Evolutionary conservation across 2,329 filamentous ascomycete genomes (phyloP), one percentile per base, ranked within the genome.

Genomic region (Chaetomiaceae sp.): DNA sequence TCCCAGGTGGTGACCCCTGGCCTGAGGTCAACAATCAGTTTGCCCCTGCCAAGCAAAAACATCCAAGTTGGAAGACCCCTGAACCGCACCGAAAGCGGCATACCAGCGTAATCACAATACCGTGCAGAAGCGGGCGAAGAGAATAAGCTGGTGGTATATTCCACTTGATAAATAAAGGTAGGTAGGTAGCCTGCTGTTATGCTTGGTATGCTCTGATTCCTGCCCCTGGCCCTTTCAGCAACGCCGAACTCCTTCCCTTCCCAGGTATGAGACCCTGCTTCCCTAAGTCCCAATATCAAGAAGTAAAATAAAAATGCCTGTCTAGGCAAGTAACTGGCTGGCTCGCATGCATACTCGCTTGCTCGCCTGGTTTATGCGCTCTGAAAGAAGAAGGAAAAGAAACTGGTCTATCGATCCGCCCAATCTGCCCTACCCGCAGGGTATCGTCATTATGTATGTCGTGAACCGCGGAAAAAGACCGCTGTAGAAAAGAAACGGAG

Each of bases 381-480:
- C 12, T 29, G 11, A 29, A 29, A 42, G 29, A 33, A 42, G 34
- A 39, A 36, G 33, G 22, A 33, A 37, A 37, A 39, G 12, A 49
- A 40, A 46, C n/a, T 46, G 39, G 17, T 50, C 25, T 54, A 50
- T 54, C 45, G 22, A 44, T 22, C 47, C 17, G 31, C 22, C 39
- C 50, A 1, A 22, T 17, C 40, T 46, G 31, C 25, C 50, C 54
- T 39, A 17, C 25, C 20, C 34, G 42, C 20, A 36, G 27, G 55
- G 55, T 51, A 54, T 57, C 50, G 22, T 56, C 55, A 57, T 57
- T 54, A 56, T 22, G 42, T 51, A 43, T 39, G 52, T 50, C 52
- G 50, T 55, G 17, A 46, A 36, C 17, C 2, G 49, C 34, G 27
- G 27, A 31, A 53, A 15, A 29, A 29, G 22, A 20, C 27, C 19